Base-by-base conservation (phyloP, 352 stramenopile species). In the Aphanomyces stellatus region DNA sequence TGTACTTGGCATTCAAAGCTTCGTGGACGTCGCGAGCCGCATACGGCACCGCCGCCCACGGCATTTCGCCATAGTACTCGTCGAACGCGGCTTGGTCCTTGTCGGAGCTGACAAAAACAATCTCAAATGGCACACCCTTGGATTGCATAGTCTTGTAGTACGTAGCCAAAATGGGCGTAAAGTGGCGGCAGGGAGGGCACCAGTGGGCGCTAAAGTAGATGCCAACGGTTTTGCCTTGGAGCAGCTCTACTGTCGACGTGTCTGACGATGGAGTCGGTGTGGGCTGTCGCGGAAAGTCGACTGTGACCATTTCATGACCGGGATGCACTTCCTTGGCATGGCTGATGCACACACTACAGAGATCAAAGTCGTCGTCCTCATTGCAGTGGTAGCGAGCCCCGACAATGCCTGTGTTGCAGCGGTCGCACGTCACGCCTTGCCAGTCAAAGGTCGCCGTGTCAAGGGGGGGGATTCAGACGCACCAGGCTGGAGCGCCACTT, bases 131-230 rank as follows among this genome's bases (percentile, higher is more conserved):
- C 19, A 79, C 77, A 71, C 91, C 81, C 51, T 90, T 73, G 51
- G 88, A 79, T 49, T 92, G 69, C 67, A 96, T 80, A 66, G 95
- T 82, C 51, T 96, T 81, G 76, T 98, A 98, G 40, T 89, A 77
- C 42, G 87, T 81, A 70, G 72, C 85, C 57, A 98, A 80, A 75
- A 97, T 87, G 8, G 95, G 94, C 66, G 94, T 98, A 77, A 99
- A 98, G 22, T 78, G 73, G 56, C 90, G 85, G 79, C 95, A 98
- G 31, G 95, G 93, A 42, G 78, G 81, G 77, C 93, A 98, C 92
- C 94, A 98, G 76, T 97, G 85, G 17, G 95, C 95, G 59, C 81
- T 96, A 84, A 98, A 99, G 79, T 98, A 98, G 51, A 98, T 57
- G 25, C 22, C 49, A 11, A 57, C 49, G 27, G 30, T 37, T 24